Evolutionary conservation across 768 basidiomycete species (phyloP).

Genomic region (Suillus subluteus): DNA sequence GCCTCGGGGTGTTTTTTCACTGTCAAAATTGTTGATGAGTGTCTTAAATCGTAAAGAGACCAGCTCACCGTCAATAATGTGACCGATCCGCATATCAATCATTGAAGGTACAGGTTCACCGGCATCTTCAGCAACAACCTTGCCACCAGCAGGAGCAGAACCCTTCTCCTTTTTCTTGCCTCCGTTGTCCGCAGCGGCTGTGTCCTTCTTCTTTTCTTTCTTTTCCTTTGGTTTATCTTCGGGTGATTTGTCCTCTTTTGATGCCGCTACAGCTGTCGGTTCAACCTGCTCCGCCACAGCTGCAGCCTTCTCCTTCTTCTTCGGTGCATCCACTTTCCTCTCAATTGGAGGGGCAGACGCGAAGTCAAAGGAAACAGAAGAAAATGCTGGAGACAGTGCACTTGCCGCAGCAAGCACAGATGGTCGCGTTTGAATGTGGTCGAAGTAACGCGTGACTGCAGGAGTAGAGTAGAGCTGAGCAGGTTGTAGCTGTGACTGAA

Average conservation of each 20-base stretch:
- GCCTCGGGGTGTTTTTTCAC: conserved; percentile 98
- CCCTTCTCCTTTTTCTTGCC: conserved; percentile 49
- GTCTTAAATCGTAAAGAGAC: neutral
- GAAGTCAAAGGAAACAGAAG: conserved; percentile 68
- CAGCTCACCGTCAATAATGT: conserved; percentile 82
- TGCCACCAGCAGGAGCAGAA: conserved; percentile 31
- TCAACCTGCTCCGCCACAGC: conserved; percentile 38
- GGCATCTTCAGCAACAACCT: conserved; percentile 56
- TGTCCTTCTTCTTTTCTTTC: conserved; percentile 59
- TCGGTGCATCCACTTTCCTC: conserved; percentile 70
- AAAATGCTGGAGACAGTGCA: conserved; percentile 54
- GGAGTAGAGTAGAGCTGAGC: conserved; percentile 80
- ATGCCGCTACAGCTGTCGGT: conserved; percentile 33
- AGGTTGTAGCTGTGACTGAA: conserved; percentile 70
- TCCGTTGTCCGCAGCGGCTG: conserved; percentile 28
- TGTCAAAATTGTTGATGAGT: conserved; percentile 33
- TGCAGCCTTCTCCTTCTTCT: conserved; percentile 73
- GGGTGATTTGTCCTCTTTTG: conserved; percentile 37
- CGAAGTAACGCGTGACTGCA: conserved; percentile 90
- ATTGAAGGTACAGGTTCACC: conserved; percentile 92
- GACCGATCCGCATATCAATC: conserved; percentile 95
- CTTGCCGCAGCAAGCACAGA: conserved; percentile 62
- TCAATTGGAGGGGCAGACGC: conserved; percentile 74
- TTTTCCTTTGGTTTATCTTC: conserved; percentile 46
- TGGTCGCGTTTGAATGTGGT: conserved; percentile 83